A percentile compares a stretch with the other conserved stretches of the same genome.
These are phyloP conservation scores for Aspergillus sp. DNA, from an alignment of 2,329 filamentous ascomycete species.

Conservation along the genomic window DNA sequence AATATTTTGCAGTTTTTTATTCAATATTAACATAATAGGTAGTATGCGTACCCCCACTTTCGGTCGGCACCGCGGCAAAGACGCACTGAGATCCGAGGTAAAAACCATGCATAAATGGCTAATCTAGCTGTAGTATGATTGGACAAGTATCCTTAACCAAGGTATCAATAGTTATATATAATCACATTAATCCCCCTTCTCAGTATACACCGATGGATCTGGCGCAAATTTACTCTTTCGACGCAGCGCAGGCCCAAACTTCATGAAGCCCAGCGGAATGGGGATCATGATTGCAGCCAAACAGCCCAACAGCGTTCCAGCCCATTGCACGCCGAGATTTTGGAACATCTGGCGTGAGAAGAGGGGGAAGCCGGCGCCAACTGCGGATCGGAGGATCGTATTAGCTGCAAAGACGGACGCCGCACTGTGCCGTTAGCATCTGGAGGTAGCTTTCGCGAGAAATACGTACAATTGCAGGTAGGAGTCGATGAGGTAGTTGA, in stretches of 20 bases:
- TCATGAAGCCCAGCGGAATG: conserved; percentile 33
- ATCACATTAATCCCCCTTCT: too few relatives aligned
- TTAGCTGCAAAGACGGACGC: conserved; percentile 54
- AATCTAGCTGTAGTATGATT: too few relatives aligned
- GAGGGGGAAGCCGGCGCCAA: conserved; percentile 37
- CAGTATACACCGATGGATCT: too few relatives aligned
- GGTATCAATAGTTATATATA: too few relatives aligned
- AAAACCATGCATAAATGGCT: too few relatives aligned
- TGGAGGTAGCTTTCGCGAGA: neutral
- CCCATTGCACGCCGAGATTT: conserved; percentile 41
- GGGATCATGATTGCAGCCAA: conserved; percentile 37
- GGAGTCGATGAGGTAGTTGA: conserved; percentile 59
- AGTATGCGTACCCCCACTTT: too few relatives aligned
- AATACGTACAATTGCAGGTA: conserved; percentile 52
- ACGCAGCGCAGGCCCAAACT: conserved; percentile 22
- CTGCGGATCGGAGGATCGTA: conserved; percentile 45
- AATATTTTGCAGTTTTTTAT: too few relatives aligned
- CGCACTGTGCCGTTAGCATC: conserved; percentile 30
- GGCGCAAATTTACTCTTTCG: conserved; percentile 15
- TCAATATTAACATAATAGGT: too few relatives aligned
- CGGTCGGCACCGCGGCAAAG: too few relatives aligned
- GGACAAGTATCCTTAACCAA: too few relatives aligned
- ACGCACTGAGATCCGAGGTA: too few relatives aligned
- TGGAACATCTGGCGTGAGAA: conserved; percentile 40
- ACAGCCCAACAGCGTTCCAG: conserved; percentile 37